These are phyloP conservation scores for Zelopaecilomyces penicillatus DNA, from an alignment of 2,329 filamentous ascomycete genomes.

Conservation along the genomic window DNA sequence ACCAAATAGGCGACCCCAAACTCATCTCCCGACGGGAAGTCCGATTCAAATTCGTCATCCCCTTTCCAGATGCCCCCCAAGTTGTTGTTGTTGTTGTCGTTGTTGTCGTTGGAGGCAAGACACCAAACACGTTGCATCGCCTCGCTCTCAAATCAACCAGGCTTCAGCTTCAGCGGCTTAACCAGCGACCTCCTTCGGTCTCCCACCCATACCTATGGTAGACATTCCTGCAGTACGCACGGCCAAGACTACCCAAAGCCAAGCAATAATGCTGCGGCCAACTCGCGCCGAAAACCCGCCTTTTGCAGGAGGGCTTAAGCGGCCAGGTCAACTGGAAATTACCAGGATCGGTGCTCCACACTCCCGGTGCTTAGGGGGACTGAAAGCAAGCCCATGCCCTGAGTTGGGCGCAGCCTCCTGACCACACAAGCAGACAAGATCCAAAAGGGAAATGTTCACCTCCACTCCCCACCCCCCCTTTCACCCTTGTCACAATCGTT, in stretches of 20 bases:
- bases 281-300: no score
- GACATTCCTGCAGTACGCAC: no score
- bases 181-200: background rate
- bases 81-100: background rate
- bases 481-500: constrained; percentile 5
- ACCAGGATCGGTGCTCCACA: no score
- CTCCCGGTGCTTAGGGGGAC: no score
- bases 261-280: no score
- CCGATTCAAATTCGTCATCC: constrained; percentile 5
- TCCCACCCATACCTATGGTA: no score
- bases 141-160: background rate
- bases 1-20: constrained; percentile 5
- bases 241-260: no score
- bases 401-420: background rate
- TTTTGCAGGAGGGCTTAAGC: no score
- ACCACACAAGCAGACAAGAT: constrained; percentile 4
- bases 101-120: no score
- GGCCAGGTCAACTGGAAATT: no score
- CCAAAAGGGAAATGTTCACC: constrained; percentile 16
- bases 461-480: constrained; percentile 13
- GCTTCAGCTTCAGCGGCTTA: constrained; percentile 1
- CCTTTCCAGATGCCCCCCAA: no score
- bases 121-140: background rate
- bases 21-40: constrained; percentile 15
- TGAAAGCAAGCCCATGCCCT: no score